Evolutionary conservation across 345 rosid species (phyloP), one percentile per base, ranked within the genome.

Genomic region (Crucihimalaya himalaica): DNA sequence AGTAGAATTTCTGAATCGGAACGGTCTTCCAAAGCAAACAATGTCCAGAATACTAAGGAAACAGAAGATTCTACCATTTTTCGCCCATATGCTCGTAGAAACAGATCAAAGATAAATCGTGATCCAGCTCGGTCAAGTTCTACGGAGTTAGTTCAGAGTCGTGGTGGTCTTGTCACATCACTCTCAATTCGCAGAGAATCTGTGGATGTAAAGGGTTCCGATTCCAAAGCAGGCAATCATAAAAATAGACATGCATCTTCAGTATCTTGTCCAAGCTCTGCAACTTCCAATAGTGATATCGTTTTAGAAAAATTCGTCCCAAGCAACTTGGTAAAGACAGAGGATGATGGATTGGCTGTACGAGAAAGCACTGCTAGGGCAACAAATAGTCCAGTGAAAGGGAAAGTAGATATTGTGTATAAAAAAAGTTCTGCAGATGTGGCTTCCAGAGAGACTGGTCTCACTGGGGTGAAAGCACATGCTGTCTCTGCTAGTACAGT

Each of bases 41-140:
- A 80, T 39, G 35, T 74, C 71, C 89, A 80, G 68, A 88, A 81
- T 83, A 79, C 82, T 31, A 95, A 86, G 84, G 97, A 89, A 68
- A 80, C 92, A 31, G 99, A 95, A 83, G 97, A 95, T 85, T 92
- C 98, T 66, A 94, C 97, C 64, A 86, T 90, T 77, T 83, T 92
- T 64, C 97, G 95, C 18, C 96, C 99, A 19, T 95, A 95, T 84
- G 92, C 94, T 77, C 84, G 99, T 73, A 87, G 99, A 74, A 86
- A 95, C 70, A 83, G 99, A 83, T 88, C 97, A 23, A 84, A 86
- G 81, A 82, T 85, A 61, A 95, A 84, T 69, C 94, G 91, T 54
- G 98, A 95, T 78, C 84, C 84, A 66, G 89, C 88, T 46, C 84
- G 92, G 71, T 84, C 93, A 60, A 84, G 87, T 77, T 88, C 97